Conservation (phyloP, 1,284 basidiomycete species). For the Wallemia mellicola region DNA sequence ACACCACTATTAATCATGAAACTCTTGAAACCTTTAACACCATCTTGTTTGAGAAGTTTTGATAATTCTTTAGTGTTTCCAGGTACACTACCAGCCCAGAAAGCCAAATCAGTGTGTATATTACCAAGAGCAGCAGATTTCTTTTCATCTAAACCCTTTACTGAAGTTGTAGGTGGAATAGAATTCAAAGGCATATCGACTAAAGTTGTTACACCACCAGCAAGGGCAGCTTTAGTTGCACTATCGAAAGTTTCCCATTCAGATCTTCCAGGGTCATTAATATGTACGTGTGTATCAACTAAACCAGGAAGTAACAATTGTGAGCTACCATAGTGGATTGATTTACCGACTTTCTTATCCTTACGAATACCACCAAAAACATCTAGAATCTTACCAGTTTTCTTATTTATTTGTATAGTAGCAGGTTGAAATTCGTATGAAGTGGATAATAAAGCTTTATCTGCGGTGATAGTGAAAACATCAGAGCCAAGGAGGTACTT, state of each 20-base stretch:
- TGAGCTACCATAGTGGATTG: constrained; percentile 28
- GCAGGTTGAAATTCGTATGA: constrained; percentile 26
- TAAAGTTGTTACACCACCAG: constrained; percentile 66
- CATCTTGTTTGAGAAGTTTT: constrained; percentile 31
- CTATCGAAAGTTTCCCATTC: constrained; percentile 84
- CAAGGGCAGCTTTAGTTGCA: constrained; percentile 56
- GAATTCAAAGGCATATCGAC: constrained; percentile 91
- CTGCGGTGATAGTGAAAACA: constrained; percentile 17
- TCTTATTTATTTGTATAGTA: constrained; percentile 32
- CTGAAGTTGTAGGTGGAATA: constrained; percentile 69
- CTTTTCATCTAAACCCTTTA: constrained; percentile 39
- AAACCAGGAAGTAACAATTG: constrained; percentile 47
- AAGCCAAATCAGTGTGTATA: constrained; percentile 57
- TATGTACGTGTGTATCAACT: constrained; percentile 64
- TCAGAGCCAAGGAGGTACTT: constrained; percentile 1
- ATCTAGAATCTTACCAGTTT: constrained; percentile 33
- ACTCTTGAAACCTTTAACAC: constrained; percentile 81
- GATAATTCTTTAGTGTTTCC: constrained; percentile 50
- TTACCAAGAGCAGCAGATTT: constrained; percentile 34
- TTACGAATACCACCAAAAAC: constrained; percentile 14
- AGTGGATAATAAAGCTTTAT: constrained; percentile 29
- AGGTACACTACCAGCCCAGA: constrained; percentile 83
- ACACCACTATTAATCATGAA: constrained; percentile 81
- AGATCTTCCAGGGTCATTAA: constrained; percentile 70
- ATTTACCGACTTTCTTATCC: constrained; percentile 8